A percentile compares a stretch with the other conserved stretches of the same genome.
These are phyloP conservation scores for Chytridium lagenaria DNA, from an alignment of 371 early-diverging fungal genomes.

Conservation along the genomic window DNA sequence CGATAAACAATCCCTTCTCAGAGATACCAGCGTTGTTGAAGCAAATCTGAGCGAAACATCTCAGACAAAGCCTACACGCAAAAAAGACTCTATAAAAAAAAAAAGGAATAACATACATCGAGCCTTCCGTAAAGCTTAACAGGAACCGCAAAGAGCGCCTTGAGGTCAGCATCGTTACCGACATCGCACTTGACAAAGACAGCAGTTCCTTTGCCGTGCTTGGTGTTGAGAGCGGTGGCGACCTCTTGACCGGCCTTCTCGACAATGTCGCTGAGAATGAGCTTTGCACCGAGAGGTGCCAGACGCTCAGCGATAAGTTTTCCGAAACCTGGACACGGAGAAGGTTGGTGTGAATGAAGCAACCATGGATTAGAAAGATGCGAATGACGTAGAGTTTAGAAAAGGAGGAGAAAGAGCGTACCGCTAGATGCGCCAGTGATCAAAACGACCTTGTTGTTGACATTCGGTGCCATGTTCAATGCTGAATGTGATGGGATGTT, in stretches of 20 bases:
- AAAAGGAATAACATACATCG: slow-evolving; percentile 58
- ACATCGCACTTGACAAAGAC: slow-evolving; percentile 66
- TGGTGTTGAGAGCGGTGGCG: slow-evolving; percentile 50
- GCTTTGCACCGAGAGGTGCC: slow-evolving; percentile 54
- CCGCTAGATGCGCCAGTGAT: slow-evolving; percentile 62
- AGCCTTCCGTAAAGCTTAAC: slow-evolving; percentile 62
- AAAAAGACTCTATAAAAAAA: background rate
- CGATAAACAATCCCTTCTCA: slow-evolving; percentile 32
- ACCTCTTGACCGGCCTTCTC: slow-evolving; percentile 52
- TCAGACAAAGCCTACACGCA: background rate
- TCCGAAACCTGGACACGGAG: slow-evolving; percentile 59
- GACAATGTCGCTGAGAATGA: slow-evolving; percentile 68
- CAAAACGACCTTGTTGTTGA: slow-evolving; percentile 64
- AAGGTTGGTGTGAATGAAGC: background rate
- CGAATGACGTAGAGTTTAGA: background rate
- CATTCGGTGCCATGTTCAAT: slow-evolving; percentile 21
- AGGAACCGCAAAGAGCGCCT: slow-evolving; percentile 57
- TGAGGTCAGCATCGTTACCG: slow-evolving; percentile 54
- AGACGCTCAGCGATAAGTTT: slow-evolving; percentile 58
- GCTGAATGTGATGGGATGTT: no score
- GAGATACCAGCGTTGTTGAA: slow-evolving; percentile 71
- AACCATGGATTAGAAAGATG: background rate
- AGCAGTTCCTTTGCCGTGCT: slow-evolving; percentile 38
- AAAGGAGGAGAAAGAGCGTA: background rate
- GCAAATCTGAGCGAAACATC: slow-evolving; percentile 49